A percentile compares a stretch with the other conserved stretches of the same genome.
Conservation (phyloP, 2,329 filamentous ascomycete genomes). For the Fusarium sp. region DNA sequence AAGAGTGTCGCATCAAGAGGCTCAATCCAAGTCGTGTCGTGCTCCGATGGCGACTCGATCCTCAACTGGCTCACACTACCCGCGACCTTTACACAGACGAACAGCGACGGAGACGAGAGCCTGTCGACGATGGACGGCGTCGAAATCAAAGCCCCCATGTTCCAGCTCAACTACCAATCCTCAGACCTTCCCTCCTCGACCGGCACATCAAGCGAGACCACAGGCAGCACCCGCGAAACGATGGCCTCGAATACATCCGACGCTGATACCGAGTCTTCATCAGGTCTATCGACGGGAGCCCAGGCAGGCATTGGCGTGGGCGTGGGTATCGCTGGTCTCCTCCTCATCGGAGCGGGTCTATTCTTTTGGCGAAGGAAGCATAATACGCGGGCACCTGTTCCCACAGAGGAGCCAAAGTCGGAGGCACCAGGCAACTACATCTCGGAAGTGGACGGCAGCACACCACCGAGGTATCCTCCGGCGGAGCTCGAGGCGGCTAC, state of each 20-base stretch:
- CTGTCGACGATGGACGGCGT: slow-evolving; percentile 12
- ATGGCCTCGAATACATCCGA: background rate
- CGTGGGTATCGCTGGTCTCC: slow-evolving; percentile 5
- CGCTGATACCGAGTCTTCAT: background rate
- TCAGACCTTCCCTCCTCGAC: slow-evolving; percentile 30
- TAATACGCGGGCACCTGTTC: background rate
- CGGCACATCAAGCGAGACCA: background rate
- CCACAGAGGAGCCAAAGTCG: background rate
- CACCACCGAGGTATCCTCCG: background rate
- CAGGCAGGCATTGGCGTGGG: slow-evolving; percentile 33
- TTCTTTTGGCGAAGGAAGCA: slow-evolving; percentile 15
- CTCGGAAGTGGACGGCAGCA: background rate
- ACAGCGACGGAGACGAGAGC: background rate
- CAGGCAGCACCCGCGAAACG: background rate
- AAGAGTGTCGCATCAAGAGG: slow-evolving; percentile 21
- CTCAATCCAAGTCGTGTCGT: slow-evolving; percentile 10
- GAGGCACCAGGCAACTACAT: background rate
- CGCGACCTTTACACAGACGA: slow-evolving; percentile 7
- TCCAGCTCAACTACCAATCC: slow-evolving; percentile 46
- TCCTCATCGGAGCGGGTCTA: slow-evolving; percentile 12
- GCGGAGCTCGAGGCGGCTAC: background rate
- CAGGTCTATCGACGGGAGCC: slow-evolving; percentile 29
- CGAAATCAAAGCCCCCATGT: slow-evolving; percentile 44
- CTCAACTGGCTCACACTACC: slow-evolving; percentile 13
- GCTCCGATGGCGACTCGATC: background rate